Evolutionary conservation across 2,329 filamentous ascomycete species (phyloP), one percentile per base, ranked within the genome.

Genomic region (Epichloe aotearoae): DNA sequence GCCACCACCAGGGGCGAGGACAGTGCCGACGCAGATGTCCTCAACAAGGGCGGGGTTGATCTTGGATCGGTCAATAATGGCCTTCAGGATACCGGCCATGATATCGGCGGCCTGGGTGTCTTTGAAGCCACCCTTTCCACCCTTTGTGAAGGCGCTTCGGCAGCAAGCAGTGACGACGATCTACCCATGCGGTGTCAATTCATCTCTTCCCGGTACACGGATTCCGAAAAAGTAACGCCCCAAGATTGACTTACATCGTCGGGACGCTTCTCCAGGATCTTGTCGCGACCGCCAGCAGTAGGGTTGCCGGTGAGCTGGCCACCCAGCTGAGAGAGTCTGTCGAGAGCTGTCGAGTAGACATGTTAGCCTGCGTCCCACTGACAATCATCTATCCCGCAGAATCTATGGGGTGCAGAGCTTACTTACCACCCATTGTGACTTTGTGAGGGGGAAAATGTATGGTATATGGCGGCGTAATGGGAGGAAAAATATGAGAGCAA

Each of bases 71-170:
- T 86, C 75, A 64, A 97, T 76, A 57, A 97, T 73, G 53, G 82
- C 83, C 70, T 83, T 84, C 70, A 97, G 83, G 45, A 88, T 83
- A 59, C 88, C 88, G 47, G 82, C 82, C 61, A 97, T 82, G 55
- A 97, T 76, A 68, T 97, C 91, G 40, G 88, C 80, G 6, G 86
- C 87, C 50, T 81, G 76, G 8, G 93, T 97, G 71, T 97, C 93
- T 75, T 97, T 97, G 77, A 98, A 93, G 47, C 82, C 85, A 59
- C 93, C 93, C 71, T 89, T 90, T 62, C 90, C 89, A 59, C 89
- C 91, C 70, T 88, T 94, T 58, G 89, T 95, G 69, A 97, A 83
- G 62, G 93, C 81, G 15, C 88, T 95, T 61, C 93, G 88, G 63
- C 96, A 86, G 59, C 86, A 88, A 58, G 86, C 88, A 55, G 93